phyloP scores from a whole-genome alignment of 2,329 filamentous ascomycete genomes.

The Pestalotiopsis sp. region DNA sequence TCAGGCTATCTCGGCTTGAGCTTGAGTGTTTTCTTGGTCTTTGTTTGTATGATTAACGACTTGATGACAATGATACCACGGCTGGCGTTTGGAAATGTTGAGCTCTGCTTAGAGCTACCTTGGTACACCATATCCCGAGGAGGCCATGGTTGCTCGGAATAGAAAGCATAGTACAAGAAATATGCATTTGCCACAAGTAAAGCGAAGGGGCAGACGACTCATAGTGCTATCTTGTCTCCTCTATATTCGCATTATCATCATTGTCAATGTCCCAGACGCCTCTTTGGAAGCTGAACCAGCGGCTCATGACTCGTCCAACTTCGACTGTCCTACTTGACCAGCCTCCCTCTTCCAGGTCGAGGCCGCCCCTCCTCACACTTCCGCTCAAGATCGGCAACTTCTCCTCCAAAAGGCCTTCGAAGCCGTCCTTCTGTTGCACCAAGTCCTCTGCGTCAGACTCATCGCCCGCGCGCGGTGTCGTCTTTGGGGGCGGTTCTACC shows the following conservation, averaged over 20 bases:
- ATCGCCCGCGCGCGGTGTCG: conserved; percentile 21
- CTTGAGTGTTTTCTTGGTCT: conserved; percentile 4
- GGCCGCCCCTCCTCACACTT: conserved; percentile 44
- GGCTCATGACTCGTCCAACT: conserved; percentile 57
- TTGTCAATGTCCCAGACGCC: conserved; percentile 35
- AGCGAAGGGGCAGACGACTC: background rate
- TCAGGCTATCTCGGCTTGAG: conserved; percentile 62
- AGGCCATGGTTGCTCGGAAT: background rate
- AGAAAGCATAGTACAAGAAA: background rate
- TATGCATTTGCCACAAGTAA: background rate
- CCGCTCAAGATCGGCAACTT: conserved; percentile 65
- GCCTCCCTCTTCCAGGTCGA: conserved; percentile 47
- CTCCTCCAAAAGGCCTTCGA: conserved; percentile 48
- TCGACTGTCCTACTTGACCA: conserved; percentile 64
- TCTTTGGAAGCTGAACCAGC: conserved; percentile 65
- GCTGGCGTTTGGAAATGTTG: conserved; percentile 39
- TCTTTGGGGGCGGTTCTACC: conserved; percentile 44
- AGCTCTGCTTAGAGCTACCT: background rate
- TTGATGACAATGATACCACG: conserved; percentile 41
- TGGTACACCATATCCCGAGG: background rate
- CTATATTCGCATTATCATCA: conserved; percentile 8
- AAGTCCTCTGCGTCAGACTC: conserved; percentile 22
- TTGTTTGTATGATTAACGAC: conserved; percentile 28
- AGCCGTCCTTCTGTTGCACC: background rate
- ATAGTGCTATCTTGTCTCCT: background rate